Base-by-base conservation (phyloP, 2,329 filamentous ascomycete species). In the Parascedosporium putredinis region DNA sequence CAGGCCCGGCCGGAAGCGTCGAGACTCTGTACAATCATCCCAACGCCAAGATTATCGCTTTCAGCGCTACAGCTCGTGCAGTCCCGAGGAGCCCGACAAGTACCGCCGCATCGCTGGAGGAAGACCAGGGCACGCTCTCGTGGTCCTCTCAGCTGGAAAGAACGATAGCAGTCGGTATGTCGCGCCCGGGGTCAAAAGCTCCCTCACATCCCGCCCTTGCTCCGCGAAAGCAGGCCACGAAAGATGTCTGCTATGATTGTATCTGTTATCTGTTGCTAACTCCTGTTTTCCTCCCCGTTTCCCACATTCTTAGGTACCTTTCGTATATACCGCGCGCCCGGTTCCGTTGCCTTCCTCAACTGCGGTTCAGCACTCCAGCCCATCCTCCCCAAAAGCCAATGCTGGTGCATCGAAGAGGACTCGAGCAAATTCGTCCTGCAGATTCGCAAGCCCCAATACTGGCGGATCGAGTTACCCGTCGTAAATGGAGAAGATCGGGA, bases 331-430 rank as follows among this genome's bases (percentile, higher is more conserved):
- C 83, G 86, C 58, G 85, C 93, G 29, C 86, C 86, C 6, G 86
- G 88, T 18, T 88, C 88, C 8, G 87, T 93, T 14, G 86, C 88
- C 10, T 96, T 95, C 59, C 74, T 96, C 8, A 91, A 86, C 64
- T 95, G 88, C 55, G 87, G 87, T 52, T 81, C 80, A 50, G 83
- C 90, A 14, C 75, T 95, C 16, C 87, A 93, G 59, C 86, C 90
- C 9, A 93, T 96, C 54, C 69, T 96, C 48, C 88, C 87, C 22
- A 88, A 88, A 63, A 94, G 88, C 52, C 89, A 95, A 65, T 94
- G 86, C 62, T 96, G 90, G 90, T 94, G 86, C 63, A 85, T 96
- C 27, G 87, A 94, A 63, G 85, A 88, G 51, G 77, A 83, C 50
- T 84, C 84, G 36, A 88, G 73, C 64, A 78, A 83, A 57, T 95